These are phyloP conservation scores for Populus euphratica DNA, from an alignment of 345 rosid genomes.

Conservation along the genomic window DNA sequence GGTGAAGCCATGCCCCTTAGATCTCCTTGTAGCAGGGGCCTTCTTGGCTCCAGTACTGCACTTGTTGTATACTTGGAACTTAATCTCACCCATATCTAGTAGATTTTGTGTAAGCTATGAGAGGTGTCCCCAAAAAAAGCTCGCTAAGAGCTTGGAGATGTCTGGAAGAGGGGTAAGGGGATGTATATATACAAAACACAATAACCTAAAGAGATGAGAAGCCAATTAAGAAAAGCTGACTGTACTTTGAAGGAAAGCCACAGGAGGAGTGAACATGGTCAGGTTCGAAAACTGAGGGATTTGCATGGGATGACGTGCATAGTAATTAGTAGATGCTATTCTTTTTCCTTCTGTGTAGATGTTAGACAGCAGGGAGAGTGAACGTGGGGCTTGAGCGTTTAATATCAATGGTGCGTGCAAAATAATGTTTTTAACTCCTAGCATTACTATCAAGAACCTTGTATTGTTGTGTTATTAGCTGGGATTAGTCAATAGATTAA, in stretches of 20 bases:
- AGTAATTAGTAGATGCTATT: neutral
- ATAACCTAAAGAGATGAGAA: neutral
- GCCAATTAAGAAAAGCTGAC: slow-evolving; percentile 30
- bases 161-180: neutral
- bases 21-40: slow-evolving; percentile 20
- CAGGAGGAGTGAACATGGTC: slow-evolving; percentile 44
- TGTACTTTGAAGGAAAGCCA: slow-evolving; percentile 32
- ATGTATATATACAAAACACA: slow-evolving; percentile 21
- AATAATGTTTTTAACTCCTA: neutral
- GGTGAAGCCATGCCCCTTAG: slow-evolving; percentile 48
- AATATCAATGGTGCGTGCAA: neutral
- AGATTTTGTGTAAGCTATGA: neutral
- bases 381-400: slow-evolving; percentile 27
- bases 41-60: neutral
- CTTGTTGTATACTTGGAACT: slow-evolving; percentile 13
- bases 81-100: slow-evolving; percentile 33
- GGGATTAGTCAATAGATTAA: slow-evolving; percentile 1
- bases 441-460: neutral
- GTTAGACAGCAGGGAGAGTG: slow-evolving; percentile 19
- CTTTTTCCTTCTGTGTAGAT: neutral
- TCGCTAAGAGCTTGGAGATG: slow-evolving; percentile 36
- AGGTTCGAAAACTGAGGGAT: slow-evolving; percentile 41
- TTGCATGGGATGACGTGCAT: slow-evolving; percentile 37
- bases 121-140: slow-evolving; percentile 28
- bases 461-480: neutral